Conservation (phyloP, 2,329 filamentous ascomycete species). For the Xylaria sp. region DNA sequence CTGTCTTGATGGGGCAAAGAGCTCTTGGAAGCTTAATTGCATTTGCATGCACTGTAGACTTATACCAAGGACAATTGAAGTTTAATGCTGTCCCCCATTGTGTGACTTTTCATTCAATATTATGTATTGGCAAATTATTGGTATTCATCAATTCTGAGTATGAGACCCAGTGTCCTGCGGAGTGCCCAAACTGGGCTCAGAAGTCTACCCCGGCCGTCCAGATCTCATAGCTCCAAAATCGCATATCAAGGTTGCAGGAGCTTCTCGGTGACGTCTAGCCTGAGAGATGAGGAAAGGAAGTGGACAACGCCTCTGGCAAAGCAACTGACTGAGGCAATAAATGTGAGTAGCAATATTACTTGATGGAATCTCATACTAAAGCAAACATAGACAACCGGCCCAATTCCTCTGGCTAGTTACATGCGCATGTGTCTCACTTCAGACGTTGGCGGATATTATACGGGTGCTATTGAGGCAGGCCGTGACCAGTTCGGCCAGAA, state of each 20-base stretch:
- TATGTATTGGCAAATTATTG: constrained; percentile 5
- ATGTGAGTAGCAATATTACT: constrained; percentile 54
- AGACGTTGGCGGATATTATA: constrained; percentile 92
- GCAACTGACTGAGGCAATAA: constrained; percentile 82
- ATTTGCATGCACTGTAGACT: too few species aligned
- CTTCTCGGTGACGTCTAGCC: constrained; percentile 35
- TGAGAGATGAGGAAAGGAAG: constrained; percentile 53
- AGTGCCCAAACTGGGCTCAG: constrained; percentile 30
- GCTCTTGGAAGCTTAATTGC: constrained; percentile 7
- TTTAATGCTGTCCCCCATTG: too few species aligned
- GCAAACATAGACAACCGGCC: constrained; percentile 70
- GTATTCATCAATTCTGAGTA: constrained; percentile 10
- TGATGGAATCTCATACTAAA: constrained; percentile 23
- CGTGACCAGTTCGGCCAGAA: constrained; percentile 89
- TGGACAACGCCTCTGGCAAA: constrained; percentile 95
- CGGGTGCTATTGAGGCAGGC: constrained; percentile 66
- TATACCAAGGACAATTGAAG: too few species aligned
- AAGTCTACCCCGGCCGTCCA: constrained; percentile 19
- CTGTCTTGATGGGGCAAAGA: constrained; percentile 19
- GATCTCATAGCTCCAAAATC: constrained; percentile 18
- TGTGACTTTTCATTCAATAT: background rate
- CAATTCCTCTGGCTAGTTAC: constrained; percentile 87
- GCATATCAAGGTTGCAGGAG: constrained; percentile 25
- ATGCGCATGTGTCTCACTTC: constrained; percentile 99
- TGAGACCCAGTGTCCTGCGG: constrained; percentile 31